Conservation (phyloP, 805 yeast species). For the Yarrowia osloensis region DNA sequence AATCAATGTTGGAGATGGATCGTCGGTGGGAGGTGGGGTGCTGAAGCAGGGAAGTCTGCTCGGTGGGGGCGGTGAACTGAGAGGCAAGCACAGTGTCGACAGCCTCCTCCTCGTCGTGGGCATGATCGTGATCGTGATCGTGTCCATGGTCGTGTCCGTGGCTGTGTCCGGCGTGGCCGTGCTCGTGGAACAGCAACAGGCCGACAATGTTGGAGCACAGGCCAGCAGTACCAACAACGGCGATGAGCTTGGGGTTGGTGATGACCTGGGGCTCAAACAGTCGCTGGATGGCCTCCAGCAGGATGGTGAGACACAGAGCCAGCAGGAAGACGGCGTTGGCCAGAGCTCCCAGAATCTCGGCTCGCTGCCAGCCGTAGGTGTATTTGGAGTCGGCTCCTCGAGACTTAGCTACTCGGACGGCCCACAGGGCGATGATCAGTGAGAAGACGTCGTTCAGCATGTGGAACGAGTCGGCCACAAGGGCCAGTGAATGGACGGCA, state of each 20-base stretch:
- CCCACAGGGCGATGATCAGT: slow-evolving; percentile 90
- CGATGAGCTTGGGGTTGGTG: slow-evolving; percentile 76
- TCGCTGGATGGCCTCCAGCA: slow-evolving; percentile 90
- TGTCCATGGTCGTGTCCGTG: slow-evolving; percentile 47
- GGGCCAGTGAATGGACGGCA: slow-evolving; percentile 89
- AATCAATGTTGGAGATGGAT: slow-evolving; percentile 31
- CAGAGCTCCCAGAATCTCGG: slow-evolving; percentile 93
- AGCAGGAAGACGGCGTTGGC: slow-evolving; percentile 89
- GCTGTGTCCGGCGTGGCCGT: slow-evolving; percentile 61
- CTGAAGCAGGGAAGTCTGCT: slow-evolving; percentile 32
- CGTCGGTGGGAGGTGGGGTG: slow-evolving; percentile 28
- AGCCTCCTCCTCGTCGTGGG: slow-evolving; percentile 32
- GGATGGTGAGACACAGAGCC: slow-evolving; percentile 88
- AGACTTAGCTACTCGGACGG: slow-evolving; percentile 83
- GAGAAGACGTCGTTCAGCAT: slow-evolving; percentile 96
- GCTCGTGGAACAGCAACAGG: slow-evolving; percentile 83
- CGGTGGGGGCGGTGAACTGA: slow-evolving; percentile 22
- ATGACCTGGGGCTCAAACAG: slow-evolving; percentile 78
- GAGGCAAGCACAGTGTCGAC: slow-evolving; percentile 10
- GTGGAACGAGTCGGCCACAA: slow-evolving; percentile 95
- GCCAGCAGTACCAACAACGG: slow-evolving; percentile 83
- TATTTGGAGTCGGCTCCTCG: slow-evolving; percentile 82
- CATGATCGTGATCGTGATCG: slow-evolving; percentile 37
- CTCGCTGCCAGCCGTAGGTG: slow-evolving; percentile 98
- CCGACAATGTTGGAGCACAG: slow-evolving; percentile 81